Evolutionary conservation across 1,139 yeast genomes (phyloP), one percentile per base, ranked within the genome.

Genomic region (Lodderomyces parapsilosis): DNA sequence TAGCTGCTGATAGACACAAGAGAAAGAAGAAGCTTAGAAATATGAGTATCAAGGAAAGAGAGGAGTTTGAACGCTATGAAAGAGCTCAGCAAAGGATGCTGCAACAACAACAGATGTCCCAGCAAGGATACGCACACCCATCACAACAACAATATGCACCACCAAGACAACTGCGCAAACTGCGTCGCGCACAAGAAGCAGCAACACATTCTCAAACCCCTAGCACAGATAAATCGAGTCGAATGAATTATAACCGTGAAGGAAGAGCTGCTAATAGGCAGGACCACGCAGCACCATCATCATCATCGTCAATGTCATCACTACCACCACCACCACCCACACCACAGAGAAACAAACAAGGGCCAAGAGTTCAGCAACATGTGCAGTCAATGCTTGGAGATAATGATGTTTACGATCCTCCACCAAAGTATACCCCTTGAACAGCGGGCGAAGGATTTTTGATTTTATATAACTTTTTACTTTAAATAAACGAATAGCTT

Each of bases 251-350:
- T 32, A 30, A 20, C 28, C 19, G 24, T 13, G 18, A 25, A 28
- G 34, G 28, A 34, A 38, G 35, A 4, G 23, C 8, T 9, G 6
- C 48, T 48, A n/a, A 35, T 46, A n/a, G 39, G 23, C 28, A 14
- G 28, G 23, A 27, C 17, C 14, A 27, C 14, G 14, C 44, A 33
- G 51, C 53, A 13, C 52, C 56, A 30, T 55, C 50, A 22, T 54
- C 61, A 24, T 56, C 62, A 17, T 55, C 60, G 23, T 24, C 43
- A 22, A 19, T 24, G 13, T 11, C 37, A n/a, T 39, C 46, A 19
- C 36, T 41, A 28, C 41, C 44, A 24, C 37, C 20, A 18, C 17
- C 14, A n/a, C 25, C 19, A 10, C 19, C 24, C 14, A 25, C 22
- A 25, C 8, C 35, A 9, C 14, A 24, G 10, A 24, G 14, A n/a